Conservation (phyloP, 2,329 filamentous ascomycete species). For the Aspergillus aculeatus region DNA sequence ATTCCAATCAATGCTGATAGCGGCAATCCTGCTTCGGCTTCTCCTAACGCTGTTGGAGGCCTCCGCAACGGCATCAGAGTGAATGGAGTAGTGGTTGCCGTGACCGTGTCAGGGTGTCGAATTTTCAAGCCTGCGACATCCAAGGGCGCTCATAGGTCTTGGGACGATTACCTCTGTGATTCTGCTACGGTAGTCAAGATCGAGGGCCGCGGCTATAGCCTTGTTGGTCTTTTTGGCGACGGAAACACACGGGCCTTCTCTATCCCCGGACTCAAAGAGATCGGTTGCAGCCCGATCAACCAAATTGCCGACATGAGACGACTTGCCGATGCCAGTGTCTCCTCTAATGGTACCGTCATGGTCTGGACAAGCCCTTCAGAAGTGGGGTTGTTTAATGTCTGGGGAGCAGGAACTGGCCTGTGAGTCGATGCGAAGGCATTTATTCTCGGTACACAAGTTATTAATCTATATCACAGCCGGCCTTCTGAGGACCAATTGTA, state of each 20-base stretch:
- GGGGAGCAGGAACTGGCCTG: constrained; percentile 69
- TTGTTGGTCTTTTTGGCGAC: constrained; percentile 84
- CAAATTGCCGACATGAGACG: constrained; percentile 71
- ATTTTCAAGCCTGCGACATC: constrained; percentile 81
- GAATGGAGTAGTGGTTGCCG: constrained; percentile 76
- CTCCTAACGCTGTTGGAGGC: constrained; percentile 70
- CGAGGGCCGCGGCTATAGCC: constrained; percentile 70
- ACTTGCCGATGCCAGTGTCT: constrained; percentile 68
- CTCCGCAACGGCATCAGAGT: constrained; percentile 72
- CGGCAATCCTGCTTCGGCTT: constrained; percentile 73
- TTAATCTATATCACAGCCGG: constrained; percentile 32
- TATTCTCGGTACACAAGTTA: neutral
- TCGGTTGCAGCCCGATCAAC: constrained; percentile 64
- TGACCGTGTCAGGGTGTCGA: constrained; percentile 71
- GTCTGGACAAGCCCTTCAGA: constrained; percentile 89
- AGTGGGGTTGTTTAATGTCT: constrained; percentile 76
- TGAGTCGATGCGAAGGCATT: constrained; percentile 44
- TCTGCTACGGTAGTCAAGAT: constrained; percentile 74
- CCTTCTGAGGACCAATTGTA: constrained; percentile 68
- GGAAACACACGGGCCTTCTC: constrained; percentile 76
- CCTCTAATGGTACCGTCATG: constrained; percentile 75
- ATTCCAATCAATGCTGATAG: constrained; percentile 76
- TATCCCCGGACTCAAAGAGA: constrained; percentile 83
- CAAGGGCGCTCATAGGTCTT: constrained; percentile 90
- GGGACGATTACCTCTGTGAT: constrained; percentile 80